Percentiles rank a stretch among this genome's conserved stretches.
These are phyloP conservation scores for Trametes hirsuta DNA, from an alignment of 1,284 basidiomycete species.

Conservation along the genomic window DNA sequence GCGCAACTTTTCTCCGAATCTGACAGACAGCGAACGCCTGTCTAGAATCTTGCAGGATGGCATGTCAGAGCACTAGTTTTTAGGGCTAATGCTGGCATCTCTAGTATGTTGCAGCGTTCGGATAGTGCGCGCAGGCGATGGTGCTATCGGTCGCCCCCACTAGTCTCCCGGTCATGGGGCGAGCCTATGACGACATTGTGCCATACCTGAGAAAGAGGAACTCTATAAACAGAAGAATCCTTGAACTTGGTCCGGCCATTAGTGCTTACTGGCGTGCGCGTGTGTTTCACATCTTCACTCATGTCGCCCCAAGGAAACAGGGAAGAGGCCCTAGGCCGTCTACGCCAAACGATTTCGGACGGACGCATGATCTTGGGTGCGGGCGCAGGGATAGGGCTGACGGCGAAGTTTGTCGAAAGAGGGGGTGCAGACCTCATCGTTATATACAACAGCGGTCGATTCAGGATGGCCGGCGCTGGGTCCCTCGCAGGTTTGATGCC, in stretches of 20 bases:
- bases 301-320: constrained; percentile 27
- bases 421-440: constrained; percentile 31
- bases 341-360: constrained; percentile 23
- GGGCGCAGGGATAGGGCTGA: constrained; percentile 30
- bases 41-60: not conserved
- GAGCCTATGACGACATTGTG: no score
- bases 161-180: no score
- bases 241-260: no score
- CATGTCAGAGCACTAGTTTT: not conserved
- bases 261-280: no score
- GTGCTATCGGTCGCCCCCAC: no score
- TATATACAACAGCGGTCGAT: constrained; percentile 31
- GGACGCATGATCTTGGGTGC: constrained; percentile 27
- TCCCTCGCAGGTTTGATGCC: constrained; percentile 31
- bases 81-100: no score
- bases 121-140: no score
- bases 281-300: not conserved
- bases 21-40: no score
- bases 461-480: constrained; percentile 29
- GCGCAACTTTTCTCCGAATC: no score
- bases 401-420: constrained; percentile 30
- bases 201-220: no score
- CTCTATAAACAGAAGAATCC: no score
- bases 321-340: constrained; percentile 23
- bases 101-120: no score